Evolutionary conservation across 805 yeast species (phyloP), one percentile per base, ranked within the genome.

Genomic region (Sungouiozyma intestinalis): DNA sequence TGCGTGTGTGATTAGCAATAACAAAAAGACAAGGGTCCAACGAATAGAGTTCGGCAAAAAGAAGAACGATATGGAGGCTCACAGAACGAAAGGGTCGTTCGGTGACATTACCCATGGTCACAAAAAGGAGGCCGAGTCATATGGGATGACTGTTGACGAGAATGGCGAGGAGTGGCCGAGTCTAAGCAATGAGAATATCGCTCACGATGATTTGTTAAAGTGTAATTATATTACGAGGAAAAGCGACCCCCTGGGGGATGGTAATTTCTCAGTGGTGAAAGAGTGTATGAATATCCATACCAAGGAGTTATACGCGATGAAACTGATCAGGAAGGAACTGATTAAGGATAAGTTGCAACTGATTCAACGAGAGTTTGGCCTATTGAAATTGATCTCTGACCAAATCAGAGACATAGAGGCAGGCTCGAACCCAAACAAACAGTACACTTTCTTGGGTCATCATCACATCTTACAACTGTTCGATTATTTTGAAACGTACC

Each of bases 401-500:
- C 44, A 49, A 39, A 50, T 60, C 33, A 48, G 59, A 33, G 43
- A 46, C 21, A 11, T 68, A 68, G 55, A 69, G 42, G 47, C 44
- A 15, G 66, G 72, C 46, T 64, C 19, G 5, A 20, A 33, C 6
- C 20, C 36, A 9, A 24, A 33, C 5, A 8, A 19, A 4, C 36
- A 17, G 13, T 50, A 48, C 39, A 45, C 47, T 3, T 60, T 60
- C 35, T 51, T 70, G 17, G 65, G 65, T 1, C 65, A 62, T 40
- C 65, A 62, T 39, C 76, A 79, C 54, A 69, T 82, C 13, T 63
- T 81, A 41, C 79, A 79, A 33, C 60, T 81, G 40, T 68, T 76
- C 8, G 88, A 81, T 62, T 77, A 72, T 60, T 82, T 81, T 56
- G 87, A 82, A 55, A 82, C 90, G 0, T 64, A 67, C 4, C 72